Conservation (phyloP, 140 eudicot species). For the Stevia rebaudiana region DNA sequence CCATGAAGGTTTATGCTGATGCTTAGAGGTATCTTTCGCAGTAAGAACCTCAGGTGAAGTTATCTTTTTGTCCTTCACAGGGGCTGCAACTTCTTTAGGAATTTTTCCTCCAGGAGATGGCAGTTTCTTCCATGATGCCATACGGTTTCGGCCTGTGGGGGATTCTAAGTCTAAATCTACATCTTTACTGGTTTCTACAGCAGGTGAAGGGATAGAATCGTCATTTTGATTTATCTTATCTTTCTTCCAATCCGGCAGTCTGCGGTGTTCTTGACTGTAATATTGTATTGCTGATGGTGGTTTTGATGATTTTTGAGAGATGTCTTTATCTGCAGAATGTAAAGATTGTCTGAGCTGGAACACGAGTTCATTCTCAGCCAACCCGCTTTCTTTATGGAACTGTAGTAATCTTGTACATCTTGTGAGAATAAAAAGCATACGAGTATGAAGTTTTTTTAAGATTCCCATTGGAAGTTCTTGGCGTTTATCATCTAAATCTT, state of each 20-base stretch:
- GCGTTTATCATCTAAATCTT: constrained; percentile 89
- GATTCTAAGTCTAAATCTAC: constrained; percentile 45
- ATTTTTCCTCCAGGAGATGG: constrained; percentile 72
- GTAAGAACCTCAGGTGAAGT: constrained; percentile 38
- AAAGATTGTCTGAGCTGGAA: constrained; percentile 75
- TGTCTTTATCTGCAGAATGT: constrained; percentile 53
- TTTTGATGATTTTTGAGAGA: constrained; percentile 44
- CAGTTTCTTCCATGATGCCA: constrained; percentile 89
- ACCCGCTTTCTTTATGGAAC: constrained; percentile 94
- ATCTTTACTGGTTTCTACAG: constrained; percentile 37
- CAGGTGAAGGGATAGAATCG: constrained; percentile 3
- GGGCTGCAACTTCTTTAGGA: constrained; percentile 34
- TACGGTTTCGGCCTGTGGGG: constrained; percentile 56
- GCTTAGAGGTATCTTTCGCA: constrained; percentile 63
- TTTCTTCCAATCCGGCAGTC: constrained; percentile 46
- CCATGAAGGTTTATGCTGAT: constrained; percentile 83
- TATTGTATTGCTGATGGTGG: constrained; percentile 50
- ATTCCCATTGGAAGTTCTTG: constrained; percentile 93
- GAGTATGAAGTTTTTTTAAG: constrained; percentile 89
- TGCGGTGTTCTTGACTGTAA: constrained; percentile 87
- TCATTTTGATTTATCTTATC: constrained; percentile 20
- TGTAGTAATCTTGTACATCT: constrained; percentile 92
- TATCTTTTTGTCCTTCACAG: constrained; percentile 35
- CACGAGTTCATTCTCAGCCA: constrained; percentile 80
- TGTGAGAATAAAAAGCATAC: constrained; percentile 98